Evolutionary conservation across 2,329 filamentous ascomycete species (phyloP).

Genomic region (Lasiodiplodia gonubiensis): DNA sequence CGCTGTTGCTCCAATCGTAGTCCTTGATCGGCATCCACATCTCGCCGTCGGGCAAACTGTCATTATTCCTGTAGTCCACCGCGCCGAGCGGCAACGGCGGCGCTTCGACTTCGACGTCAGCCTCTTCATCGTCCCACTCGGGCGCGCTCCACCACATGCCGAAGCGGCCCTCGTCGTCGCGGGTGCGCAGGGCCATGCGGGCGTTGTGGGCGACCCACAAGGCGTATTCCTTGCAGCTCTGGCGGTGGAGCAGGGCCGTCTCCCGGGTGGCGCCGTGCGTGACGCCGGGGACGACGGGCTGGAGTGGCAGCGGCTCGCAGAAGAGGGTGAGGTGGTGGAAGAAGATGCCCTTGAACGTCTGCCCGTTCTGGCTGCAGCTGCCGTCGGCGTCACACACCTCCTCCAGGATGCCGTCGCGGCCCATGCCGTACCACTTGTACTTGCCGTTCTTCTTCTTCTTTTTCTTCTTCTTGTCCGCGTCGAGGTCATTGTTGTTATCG

Average conservation of each 20-base stretch:
- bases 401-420: conserved; percentile 79
- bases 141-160: conserved; percentile 82
- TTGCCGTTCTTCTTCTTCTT: conserved; percentile 24
- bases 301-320: conserved; percentile 66
- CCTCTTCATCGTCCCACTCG: conserved; percentile 42
- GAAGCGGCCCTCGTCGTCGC: conserved; percentile 71
- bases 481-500: not conserved
- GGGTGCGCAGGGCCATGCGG: conserved; percentile 71
- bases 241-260: conserved; percentile 55
- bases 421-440: conserved; percentile 71
- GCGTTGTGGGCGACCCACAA: conserved; percentile 83
- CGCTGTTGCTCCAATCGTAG: not conserved
- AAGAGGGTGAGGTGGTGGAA: conserved; percentile 86
- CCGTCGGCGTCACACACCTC: conserved; percentile 79
- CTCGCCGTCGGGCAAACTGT: not conserved
- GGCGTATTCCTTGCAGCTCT: conserved; percentile 69
- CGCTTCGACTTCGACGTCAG: conserved; percentile 27
- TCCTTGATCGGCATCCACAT: conserved; percentile 18
- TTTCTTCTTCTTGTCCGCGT: conserved; percentile 38
- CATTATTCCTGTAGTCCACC: conserved; percentile 55
- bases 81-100: conserved; percentile 50
- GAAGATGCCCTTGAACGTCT: conserved; percentile 95
- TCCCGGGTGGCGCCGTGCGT: conserved; percentile 47
- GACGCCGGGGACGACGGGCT: conserved; percentile 53
- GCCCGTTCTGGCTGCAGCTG: conserved; percentile 79